Evolutionary conservation across 116 monocot genomes (phyloP).

Genomic region (Dioscorea cayenensis): DNA sequence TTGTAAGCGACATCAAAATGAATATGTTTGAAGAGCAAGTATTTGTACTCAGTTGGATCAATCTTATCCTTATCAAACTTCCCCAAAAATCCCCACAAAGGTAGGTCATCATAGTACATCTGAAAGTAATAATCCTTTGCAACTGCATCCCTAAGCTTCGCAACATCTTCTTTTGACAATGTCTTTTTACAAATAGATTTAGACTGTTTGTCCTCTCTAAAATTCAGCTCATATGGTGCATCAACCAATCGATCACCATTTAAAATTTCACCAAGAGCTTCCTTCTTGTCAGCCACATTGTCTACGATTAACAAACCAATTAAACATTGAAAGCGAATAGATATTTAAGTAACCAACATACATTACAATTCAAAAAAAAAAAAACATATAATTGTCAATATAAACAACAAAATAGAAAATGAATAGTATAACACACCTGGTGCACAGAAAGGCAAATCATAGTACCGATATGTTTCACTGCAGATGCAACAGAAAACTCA

Average conservation of each 20-base stretch:
- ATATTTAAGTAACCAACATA: not conserved
- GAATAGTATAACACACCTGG: conserved; percentile 45
- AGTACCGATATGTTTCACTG: conserved; percentile 76
- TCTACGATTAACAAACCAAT: conserved; percentile 20
- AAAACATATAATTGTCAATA: no score
- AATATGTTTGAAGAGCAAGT: conserved; percentile 64
- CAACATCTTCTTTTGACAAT: conserved; percentile 42
- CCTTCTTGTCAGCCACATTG: conserved; percentile 57
- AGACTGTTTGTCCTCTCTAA: conserved; percentile 52
- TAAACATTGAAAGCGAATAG: not conserved
- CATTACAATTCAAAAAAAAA: no score
- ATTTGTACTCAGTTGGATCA: conserved; percentile 37
- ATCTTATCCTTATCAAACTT: conserved; percentile 44
- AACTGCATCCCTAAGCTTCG: conserved; percentile 53
- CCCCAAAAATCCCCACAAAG: conserved; percentile 72
- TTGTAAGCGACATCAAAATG: conserved; percentile 71
- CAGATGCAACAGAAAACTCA: conserved; percentile 13
- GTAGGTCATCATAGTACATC: conserved; percentile 78
- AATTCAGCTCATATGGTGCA: conserved; percentile 62
- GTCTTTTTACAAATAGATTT: conserved; percentile 38
- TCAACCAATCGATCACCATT: conserved; percentile 74
- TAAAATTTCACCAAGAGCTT: conserved; percentile 66
- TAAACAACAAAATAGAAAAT: no score
- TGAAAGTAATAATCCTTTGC: conserved; percentile 79
- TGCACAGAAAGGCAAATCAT: conserved; percentile 66